Conservation (phyloP, 1,139 yeast species). For the Blastobotrys ciferrii region DNA sequence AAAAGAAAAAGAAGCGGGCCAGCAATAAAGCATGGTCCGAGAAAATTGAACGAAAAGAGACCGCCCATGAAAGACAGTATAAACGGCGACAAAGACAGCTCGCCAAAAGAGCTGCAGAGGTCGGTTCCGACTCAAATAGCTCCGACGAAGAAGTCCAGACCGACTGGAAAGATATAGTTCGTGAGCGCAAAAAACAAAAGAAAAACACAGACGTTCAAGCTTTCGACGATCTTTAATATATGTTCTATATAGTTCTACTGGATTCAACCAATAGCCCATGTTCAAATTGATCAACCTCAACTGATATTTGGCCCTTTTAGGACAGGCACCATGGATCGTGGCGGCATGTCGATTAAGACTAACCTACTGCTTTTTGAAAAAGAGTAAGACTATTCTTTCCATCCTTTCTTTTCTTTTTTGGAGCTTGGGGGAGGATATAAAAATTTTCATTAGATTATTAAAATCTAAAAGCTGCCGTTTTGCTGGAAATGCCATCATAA, state of each 20-base stretch:
- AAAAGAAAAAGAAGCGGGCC: constrained; percentile 51
- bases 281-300: too few relatives aligned
- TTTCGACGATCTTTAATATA: constrained; percentile 64
- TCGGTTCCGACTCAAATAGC: constrained; percentile 22
- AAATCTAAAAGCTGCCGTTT: constrained; percentile 51
- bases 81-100: constrained; percentile 62
- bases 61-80: constrained; percentile 59
- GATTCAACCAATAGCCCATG: not conserved
- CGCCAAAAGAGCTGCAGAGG: constrained; percentile 43
- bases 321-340: too few relatives aligned
- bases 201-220: constrained; percentile 47
- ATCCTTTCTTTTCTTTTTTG: too few relatives aligned
- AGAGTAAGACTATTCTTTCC: too few relatives aligned
- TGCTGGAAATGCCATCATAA: constrained; percentile 63
- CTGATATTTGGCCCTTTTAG: too few relatives aligned
- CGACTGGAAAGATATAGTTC: constrained; percentile 88
- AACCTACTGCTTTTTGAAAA: too few relatives aligned
- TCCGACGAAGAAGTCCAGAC: constrained; percentile 52
- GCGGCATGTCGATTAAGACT: too few relatives aligned
- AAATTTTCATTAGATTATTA: too few relatives aligned
- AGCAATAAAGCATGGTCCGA: constrained; percentile 81
- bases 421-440: too few relatives aligned
- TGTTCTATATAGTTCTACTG: not conserved
- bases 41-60: constrained; percentile 61
- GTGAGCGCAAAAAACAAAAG: constrained; percentile 59